Base-by-base conservation (phyloP, 106 monocot genomes). In the Xerophyta viscosa region DNA sequence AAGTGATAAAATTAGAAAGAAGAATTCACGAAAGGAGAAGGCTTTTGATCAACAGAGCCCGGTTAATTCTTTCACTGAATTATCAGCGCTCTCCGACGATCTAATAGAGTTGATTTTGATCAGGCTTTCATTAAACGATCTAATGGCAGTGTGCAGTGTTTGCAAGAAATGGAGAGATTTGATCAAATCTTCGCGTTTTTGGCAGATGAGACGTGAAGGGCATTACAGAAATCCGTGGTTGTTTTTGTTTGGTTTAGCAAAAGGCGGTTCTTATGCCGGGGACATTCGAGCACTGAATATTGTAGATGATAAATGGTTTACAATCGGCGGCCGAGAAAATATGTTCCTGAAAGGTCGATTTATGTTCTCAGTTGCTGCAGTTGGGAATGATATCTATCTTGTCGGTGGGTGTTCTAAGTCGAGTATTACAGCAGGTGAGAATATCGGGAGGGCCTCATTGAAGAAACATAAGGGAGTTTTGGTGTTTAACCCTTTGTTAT, bases 121-220 rank as follows among this genome's bases (percentile, higher is more conserved):
- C 25, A 71, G 72, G 28, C 87, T 87, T 28, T 77, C 87, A 0
- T 53, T 88, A n/a, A 25, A 30, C 0, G 57, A 74, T 64, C 61
- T 88, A 28, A 60, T 75, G 48, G 47, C 67, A 0, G 62, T 84
- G 2, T 68, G 93, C 0, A 68, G 77, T 19, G 88, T 81, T 13
- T 94, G 93, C 69, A 74, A 66, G 60, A 83, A 71, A 50, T 94
- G 93, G 93, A 68, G 75, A 37, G 26, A 41, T 19, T 29, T 88
- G 68, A 77, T 75, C 17, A 65, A 51, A 24, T 50, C 77, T 21
- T 46, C 58, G 11, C 83, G 80, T 24, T 94, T 94, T 57, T 17
- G 67, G 14, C 75, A 60, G 23, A 29, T 72, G 56, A 74, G 93
- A 46, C 49, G 23, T 0, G 41, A 68, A 53, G 56, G 60, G 24